A percentile compares a stretch with the other conserved stretches of the same genome.
Conservation (phyloP, 177 flowering plant genomes). For the Vitis hybrid region DNA sequence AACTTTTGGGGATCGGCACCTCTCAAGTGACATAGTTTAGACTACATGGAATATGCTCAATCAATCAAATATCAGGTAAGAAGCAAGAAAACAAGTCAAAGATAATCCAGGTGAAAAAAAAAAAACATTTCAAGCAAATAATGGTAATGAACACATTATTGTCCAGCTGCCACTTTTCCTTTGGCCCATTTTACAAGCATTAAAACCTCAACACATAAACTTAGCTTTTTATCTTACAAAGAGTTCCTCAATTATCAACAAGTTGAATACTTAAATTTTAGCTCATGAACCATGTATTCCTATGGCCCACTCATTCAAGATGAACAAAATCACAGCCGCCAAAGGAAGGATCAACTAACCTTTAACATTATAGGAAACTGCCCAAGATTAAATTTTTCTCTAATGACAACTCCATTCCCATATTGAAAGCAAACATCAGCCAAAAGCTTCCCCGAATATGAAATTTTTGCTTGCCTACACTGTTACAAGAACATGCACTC, state of each 20-base stretch:
- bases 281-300: too few relatives aligned
- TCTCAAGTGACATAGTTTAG: constrained; percentile 70
- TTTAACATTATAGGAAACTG: constrained; percentile 80
- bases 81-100: background rate
- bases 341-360: constrained; percentile 36
- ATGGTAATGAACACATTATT: background rate
- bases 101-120: background rate
- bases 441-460: constrained; percentile 58
- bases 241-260: too few relatives aligned
- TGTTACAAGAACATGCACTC: constrained; percentile 26
- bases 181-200: background rate
- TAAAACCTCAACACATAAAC: background rate
- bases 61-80: background rate
- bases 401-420: constrained; percentile 27
- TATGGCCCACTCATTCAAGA: too few relatives aligned
- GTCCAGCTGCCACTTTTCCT: background rate
- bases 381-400: constrained; percentile 53
- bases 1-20: constrained; percentile 47
- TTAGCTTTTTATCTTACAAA: too few relatives aligned
- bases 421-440: constrained; percentile 53
- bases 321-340: too few relatives aligned
- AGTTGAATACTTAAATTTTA: too few relatives aligned
- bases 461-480: constrained; percentile 75
- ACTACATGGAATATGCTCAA: constrained; percentile 39
- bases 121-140: background rate